phyloP scores from a whole-genome alignment of 2,329 filamentous ascomycete species.

The Hypomyces rosellus region DNA sequence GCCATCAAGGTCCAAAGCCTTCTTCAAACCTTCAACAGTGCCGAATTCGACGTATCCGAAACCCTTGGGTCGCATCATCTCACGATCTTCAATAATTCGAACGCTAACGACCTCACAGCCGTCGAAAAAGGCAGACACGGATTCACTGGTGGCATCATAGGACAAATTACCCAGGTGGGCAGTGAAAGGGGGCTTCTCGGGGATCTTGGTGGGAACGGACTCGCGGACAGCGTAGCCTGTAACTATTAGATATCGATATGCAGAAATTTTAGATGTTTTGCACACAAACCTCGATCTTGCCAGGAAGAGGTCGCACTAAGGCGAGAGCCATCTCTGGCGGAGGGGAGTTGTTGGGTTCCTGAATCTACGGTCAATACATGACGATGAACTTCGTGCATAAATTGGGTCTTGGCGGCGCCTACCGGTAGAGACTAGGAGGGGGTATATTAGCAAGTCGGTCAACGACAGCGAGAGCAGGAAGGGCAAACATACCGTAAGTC shows the following conservation, averaged over 20 bases:
- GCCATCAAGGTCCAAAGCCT: slow-evolving; percentile 78
- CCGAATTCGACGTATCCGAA: slow-evolving; percentile 97
- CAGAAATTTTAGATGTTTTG: neutral
- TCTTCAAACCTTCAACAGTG: slow-evolving; percentile 81
- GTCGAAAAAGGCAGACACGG: slow-evolving; percentile 79
- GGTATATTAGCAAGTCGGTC: slow-evolving; percentile 20
- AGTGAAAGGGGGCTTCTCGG: slow-evolving; percentile 88
- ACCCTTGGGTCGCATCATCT: slow-evolving; percentile 90
- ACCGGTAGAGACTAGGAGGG: slow-evolving; percentile 29
- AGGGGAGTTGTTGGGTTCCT: slow-evolving; percentile 53
- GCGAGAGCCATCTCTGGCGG: slow-evolving; percentile 38
- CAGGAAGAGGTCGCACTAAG: slow-evolving; percentile 31
- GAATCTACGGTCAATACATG: slow-evolving; percentile 16
- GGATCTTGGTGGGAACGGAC: slow-evolving; percentile 64
- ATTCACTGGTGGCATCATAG: slow-evolving; percentile 81
- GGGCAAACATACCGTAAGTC: slow-evolving; percentile 58
- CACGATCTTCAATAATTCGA: slow-evolving; percentile 92
- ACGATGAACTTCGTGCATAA: slow-evolving; percentile 1
- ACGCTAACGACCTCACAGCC: slow-evolving; percentile 84
- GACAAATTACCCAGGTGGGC: slow-evolving; percentile 95
- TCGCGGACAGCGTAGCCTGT: slow-evolving; percentile 60
- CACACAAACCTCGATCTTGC: slow-evolving; percentile 37
- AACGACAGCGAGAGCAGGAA: slow-evolving; percentile 1
- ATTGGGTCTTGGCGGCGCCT: slow-evolving; percentile 16
- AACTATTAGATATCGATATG: no score